Base-by-base conservation (phyloP, 2,329 filamentous ascomycete species). In the Colletotrichum sp. region DNA sequence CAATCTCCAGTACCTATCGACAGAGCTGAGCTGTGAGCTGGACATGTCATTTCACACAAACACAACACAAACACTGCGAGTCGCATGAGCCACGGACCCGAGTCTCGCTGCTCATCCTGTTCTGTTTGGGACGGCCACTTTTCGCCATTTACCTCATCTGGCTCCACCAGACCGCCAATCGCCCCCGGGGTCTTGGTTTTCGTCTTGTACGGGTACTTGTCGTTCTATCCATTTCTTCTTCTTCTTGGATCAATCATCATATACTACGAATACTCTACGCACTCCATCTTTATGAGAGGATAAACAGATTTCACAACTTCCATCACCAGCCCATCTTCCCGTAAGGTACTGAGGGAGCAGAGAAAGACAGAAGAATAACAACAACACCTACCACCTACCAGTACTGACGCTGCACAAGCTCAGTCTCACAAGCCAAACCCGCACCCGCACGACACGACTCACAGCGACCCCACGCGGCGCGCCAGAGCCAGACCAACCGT, bases 141-240 rank as follows among this genome's bases (percentile, higher is more conserved):
- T 74, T 74, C 27, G 72, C 72, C 72, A 74, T 74, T 59, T 74
- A 74, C 72, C 72, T 74, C 72, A 74, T 74, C 57, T 21, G 57
- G 29, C 68, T 31, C 72, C 72, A 72, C 72, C 68, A 72, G 69
- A 64, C 57, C 63, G 72, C 63, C 68, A 71, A 74, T 72, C 63
- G 21, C 54, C 24, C 8, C 62, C 43, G 72, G 68, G 72, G 55
- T 33, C 71, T 43, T 36, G 59, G 36, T 38, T 38, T 34, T 31
- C 33, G 5, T 12, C 58, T 33, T 31, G 55, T 29, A 31, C 16
- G 21, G 24, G 55, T 58, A 31, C 27, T 33, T 27, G 16, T 34
- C 18, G 18, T 33, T 61, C 57, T 34, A 33, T 13, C 18, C 18
- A 34, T 29, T 29, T 34, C 27, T 36, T 15, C 18, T 57, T 57